Evolutionary conservation across 2,329 filamentous ascomycete genomes (phyloP).

Genomic region (Fusarium sp.): DNA sequence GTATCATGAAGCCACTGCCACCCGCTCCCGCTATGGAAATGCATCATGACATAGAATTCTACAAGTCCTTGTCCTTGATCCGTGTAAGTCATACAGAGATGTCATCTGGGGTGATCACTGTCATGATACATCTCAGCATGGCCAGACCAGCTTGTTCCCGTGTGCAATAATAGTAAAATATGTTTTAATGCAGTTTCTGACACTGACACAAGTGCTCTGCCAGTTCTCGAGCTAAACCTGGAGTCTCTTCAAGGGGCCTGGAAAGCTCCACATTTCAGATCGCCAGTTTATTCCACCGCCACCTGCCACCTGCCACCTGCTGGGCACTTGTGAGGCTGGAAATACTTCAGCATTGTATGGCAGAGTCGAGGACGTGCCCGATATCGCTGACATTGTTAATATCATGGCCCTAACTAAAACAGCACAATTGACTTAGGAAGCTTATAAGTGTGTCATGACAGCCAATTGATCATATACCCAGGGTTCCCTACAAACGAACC

Average conservation of each 20-base stretch:
- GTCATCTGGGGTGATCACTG: neutral
- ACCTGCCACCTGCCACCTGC: constrained; percentile 2
- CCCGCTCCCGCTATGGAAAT: neutral
- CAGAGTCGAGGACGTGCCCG: neutral
- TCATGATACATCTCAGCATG: neutral
- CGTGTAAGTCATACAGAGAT: constrained; percentile 24
- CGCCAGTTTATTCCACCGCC: neutral
- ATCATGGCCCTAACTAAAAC: neutral
- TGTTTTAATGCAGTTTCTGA: neutral
- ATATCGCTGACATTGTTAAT: neutral
- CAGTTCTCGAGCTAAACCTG: neutral
- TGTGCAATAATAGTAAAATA: neutral
- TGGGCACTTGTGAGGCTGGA: neutral
- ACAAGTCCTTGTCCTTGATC: constrained; percentile 1
- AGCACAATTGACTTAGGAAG: neutral
- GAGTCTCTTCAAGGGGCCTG: constrained; percentile 40
- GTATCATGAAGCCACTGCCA: neutral
- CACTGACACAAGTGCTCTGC: neutral
- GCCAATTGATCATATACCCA: neutral
- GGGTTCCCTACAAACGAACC: neutral
- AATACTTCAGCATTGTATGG: neutral
- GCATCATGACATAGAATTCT: constrained; percentile 32
- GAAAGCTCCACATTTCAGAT: constrained; percentile 40
- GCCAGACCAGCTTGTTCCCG: neutral
- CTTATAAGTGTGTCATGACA: neutral